Percentiles rank a stretch among this genome's conserved stretches.
Evolutionary conservation across 257 asterid species (phyloP).

Genomic region (Fraxinus cuspidata): DNA sequence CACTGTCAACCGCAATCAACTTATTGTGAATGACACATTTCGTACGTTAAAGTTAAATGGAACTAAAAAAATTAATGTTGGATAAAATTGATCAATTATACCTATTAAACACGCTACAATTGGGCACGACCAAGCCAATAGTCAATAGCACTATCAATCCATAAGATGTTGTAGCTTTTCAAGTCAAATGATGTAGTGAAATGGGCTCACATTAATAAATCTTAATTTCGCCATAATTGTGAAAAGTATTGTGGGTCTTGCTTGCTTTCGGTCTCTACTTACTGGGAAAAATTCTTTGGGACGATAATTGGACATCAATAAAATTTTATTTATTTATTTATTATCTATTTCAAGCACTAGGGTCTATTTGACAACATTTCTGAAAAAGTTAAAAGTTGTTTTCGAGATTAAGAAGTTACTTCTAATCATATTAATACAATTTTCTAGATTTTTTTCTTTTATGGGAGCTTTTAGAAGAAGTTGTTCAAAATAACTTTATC

Average conservation of each 20-base stretch:
- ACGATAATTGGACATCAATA: neutral
- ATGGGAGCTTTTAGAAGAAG: too few species aligned
- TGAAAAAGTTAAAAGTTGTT: too few species aligned
- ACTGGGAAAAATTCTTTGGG: neutral
- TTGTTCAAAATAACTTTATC: too few species aligned
- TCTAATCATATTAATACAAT: too few species aligned
- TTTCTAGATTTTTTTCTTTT: too few species aligned
- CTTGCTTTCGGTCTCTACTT: neutral
- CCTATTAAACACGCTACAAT: neutral
- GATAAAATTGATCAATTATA: neutral
- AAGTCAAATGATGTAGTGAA: neutral
- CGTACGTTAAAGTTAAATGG: neutral
- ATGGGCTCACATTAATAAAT: neutral
- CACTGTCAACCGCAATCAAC: neutral
- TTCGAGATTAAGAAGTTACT: too few species aligned
- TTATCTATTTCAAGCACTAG: too few species aligned
- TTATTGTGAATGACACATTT: neutral
- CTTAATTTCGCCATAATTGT: neutral
- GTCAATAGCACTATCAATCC: neutral
- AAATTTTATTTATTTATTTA: too few species aligned
- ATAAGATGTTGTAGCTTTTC: neutral
- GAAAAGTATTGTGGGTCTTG: neutral
- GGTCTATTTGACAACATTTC: too few species aligned
- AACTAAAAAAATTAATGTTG: neutral
- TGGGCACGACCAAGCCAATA: neutral